phyloP scores from a whole-genome alignment of 1,284 basidiomycete species.

The Fomitopsis pinicola region DNA sequence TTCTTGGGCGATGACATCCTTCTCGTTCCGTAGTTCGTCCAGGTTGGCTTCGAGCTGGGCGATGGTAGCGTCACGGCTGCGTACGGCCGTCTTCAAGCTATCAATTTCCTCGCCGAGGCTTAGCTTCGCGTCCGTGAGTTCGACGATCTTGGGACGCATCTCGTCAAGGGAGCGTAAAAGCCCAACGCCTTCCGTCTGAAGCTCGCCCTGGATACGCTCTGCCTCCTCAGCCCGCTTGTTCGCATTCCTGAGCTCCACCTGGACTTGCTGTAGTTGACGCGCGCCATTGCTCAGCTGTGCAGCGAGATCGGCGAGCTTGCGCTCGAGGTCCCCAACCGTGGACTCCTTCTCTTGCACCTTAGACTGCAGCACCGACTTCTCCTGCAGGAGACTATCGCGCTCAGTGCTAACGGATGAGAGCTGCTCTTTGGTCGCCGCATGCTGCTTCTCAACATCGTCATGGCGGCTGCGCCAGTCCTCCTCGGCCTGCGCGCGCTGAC shows the following conservation, averaged over 20 bases:
- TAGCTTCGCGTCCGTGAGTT: slow-evolving; percentile 66
- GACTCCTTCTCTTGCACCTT: slow-evolving; percentile 42
- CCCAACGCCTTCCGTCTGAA: slow-evolving; percentile 68
- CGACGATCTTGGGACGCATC: slow-evolving; percentile 80
- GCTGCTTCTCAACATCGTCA: slow-evolving; percentile 39
- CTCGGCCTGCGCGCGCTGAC: slow-evolving; percentile 35
- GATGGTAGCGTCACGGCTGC: slow-evolving; percentile 53
- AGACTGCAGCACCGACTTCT: slow-evolving; percentile 43
- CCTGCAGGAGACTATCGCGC: slow-evolving; percentile 41
- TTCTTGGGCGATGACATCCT: slow-evolving; percentile 40
- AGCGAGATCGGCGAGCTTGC: slow-evolving; percentile 51
- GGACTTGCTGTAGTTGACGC: slow-evolving; percentile 55
- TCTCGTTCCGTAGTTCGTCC: slow-evolving; percentile 47
- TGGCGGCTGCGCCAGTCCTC: slow-evolving; percentile 43
- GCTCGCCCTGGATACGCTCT: slow-evolving; percentile 61
- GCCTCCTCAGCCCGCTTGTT: slow-evolving; percentile 68
- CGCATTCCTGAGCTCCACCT: slow-evolving; percentile 57
- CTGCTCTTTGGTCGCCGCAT: slow-evolving; percentile 36
- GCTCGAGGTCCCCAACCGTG: slow-evolving; percentile 47
- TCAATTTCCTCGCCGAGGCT: slow-evolving; percentile 62
- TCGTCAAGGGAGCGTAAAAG: slow-evolving; percentile 77
- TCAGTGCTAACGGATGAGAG: slow-evolving; percentile 41
- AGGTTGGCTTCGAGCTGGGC: slow-evolving; percentile 56
- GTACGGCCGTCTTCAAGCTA: slow-evolving; percentile 47
- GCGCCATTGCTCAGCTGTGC: slow-evolving; percentile 47